Base-by-base conservation (phyloP, 352 stramenopile genomes). In the Saprolegnia diclina region DNA sequence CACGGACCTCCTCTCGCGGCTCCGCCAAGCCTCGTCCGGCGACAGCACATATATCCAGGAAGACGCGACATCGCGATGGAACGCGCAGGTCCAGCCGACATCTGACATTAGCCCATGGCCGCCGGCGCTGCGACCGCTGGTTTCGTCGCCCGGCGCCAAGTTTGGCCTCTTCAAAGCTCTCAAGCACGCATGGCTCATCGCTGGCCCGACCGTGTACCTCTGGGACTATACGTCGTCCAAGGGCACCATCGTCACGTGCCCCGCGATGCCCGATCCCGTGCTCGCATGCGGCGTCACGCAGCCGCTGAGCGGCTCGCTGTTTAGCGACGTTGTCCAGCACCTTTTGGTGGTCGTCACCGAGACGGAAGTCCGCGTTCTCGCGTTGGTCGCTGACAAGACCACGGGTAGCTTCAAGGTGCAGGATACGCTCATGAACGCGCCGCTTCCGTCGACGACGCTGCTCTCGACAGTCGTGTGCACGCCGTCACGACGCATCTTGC, bases 341-440 rank as follows among this genome's bases (percentile, higher is more conserved):
- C 85, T 97, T 72, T 75, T 99, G 19, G 90, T 97, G 32, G 85
- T 99, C 10, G 94, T 94, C 11, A 99, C 96, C 38, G 91, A 92
- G 1, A 90, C 97, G 56, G 94, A 98, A 77, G 88, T 97, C 14
- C 82, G 98, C 46, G 76, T 99, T 1, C 86, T 98, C 57, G 96
- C 94, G 2, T 77, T 99, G 29, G 76, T 93, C 11, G 82, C 81
- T 26, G 77, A 87, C 64, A 69, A 69, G 29, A 19, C 57, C 14
- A 69, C 53, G 0, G 13, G 18, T 18, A 21, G 42, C 11, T 69
- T 44, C 44, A 69, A 69, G 26, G 63, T 69, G 4, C 45, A 48
- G 19, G 63, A 69, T 38, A 69, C 63, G 53, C 63, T 54, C 35
- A 69, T 69, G 63, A 44, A 35, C 21, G 48, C 63, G 19, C 48